Evolutionary conservation across 2,329 filamentous ascomycete species (phyloP), one percentile per base, ranked within the genome.

Genomic region (Penicillium occitanis): DNA sequence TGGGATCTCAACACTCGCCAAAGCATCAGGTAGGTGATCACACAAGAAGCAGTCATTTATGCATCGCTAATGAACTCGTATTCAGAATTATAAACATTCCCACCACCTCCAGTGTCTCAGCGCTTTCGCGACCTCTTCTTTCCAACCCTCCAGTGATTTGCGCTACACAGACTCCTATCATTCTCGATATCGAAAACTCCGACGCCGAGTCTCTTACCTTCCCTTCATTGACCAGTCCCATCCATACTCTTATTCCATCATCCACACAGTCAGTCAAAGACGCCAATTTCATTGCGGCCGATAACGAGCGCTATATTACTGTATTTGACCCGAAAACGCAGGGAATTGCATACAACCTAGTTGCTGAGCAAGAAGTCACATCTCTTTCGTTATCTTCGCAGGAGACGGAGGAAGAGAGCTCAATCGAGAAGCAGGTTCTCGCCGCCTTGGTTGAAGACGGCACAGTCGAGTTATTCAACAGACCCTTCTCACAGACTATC

Each of bases 221-320:
- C 70, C 79, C 81, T 58, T 82, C 82, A 11, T 83, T 84, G 76
- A 80, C 78, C 64, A 82, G 82, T 65, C 72, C 78, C n/a, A 78
- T 85, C 42, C 81, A 82, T 67, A 79, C 78, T 3, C 72, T 85
- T 37, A 71, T 82, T 65, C 71, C 79, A n/a, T 81, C 81, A 4
- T 77, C 76, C 30, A 69, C 71, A 35, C 72, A 77, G 44, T 74
- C 76, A 46, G 71, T 71, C 57, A 71, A 73, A 28, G 70, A 75
- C 22, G 77, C 77, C 33, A 69, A 74, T 55, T 84, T 85, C 71
- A 78, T 85, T 22, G 81, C 81, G 11, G 80, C 82, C 33, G 82
- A 84, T 69, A 75, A 77, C 14, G 82, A 83, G 68, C 80, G 82
- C 58, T 84, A 81, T 69, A 79, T 85, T 68, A 84, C 82, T 67